These are phyloP conservation scores for Lolium multiflorum DNA, from an alignment of 176 grass and related monocot genomes.

Conservation along the genomic window DNA sequence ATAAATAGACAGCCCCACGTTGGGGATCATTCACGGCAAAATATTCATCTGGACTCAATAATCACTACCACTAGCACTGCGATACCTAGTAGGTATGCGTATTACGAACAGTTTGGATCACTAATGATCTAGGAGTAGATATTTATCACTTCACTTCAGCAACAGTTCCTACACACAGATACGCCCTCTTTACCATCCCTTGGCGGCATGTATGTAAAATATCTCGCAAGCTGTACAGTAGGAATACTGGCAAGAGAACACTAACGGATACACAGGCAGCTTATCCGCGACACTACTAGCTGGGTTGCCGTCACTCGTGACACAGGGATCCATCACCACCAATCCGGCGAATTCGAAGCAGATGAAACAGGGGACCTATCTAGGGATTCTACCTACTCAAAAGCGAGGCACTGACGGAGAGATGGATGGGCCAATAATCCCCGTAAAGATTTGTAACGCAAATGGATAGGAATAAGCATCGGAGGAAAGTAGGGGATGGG, in stretches of 20 bases:
- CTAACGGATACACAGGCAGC: neutral
- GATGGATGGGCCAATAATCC: constrained; percentile 26
- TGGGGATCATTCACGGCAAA: too few species aligned
- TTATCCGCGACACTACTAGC: neutral
- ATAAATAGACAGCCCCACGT: too few species aligned
- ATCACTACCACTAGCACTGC: too few species aligned
- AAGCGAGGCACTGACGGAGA: constrained; percentile 25
- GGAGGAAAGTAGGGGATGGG: neutral
- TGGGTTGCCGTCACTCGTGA: constrained; percentile 42
- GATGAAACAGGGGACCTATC: constrained; percentile 51
- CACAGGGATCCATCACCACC: constrained; percentile 37
- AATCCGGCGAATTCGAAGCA: neutral
- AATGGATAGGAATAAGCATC: constrained; percentile 18
- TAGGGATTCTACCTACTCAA: constrained; percentile 42
- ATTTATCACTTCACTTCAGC: constrained; percentile 25
- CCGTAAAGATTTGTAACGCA: neutral
- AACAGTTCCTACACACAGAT: constrained; percentile 14
- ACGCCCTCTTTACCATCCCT: constrained; percentile 1
- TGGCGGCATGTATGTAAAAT: constrained; percentile 25
- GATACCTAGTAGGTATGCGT: too few species aligned
- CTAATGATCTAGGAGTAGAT: neutral
- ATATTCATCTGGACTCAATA: too few species aligned
- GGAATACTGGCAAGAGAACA: constrained; percentile 46
- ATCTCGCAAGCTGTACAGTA: constrained; percentile 26
- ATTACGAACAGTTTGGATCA: too few species aligned